Percentiles rank a stretch among this genome's conserved stretches.
phyloP scores from a whole-genome alignment of 1,284 basidiomycete species.

The Apiotrichum domesticum region DNA sequence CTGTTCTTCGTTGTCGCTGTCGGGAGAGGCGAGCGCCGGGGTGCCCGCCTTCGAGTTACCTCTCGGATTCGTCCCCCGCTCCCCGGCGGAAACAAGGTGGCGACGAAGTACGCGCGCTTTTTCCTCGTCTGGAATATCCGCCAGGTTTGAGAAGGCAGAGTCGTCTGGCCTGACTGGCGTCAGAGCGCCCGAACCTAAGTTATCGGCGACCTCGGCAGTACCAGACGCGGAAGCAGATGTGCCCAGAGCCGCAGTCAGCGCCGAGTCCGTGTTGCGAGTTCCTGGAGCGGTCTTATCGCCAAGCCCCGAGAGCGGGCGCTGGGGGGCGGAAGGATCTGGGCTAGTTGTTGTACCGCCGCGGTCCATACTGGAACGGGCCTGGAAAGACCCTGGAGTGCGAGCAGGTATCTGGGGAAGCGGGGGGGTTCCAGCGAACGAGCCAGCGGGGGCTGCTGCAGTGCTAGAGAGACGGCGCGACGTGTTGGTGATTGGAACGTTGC shows the following conservation, averaged over 20 bases:
- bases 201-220: background rate
- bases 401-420: constrained; percentile 12
- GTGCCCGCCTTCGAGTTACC: constrained; percentile 1
- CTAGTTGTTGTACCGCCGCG: background rate
- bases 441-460: background rate
- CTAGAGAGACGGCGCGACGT: background rate
- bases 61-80: constrained; percentile 48
- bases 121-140: constrained; percentile 59
- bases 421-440: constrained; percentile 9
- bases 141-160: constrained; percentile 34
- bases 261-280: background rate
- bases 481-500: background rate
- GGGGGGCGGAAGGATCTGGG: background rate
- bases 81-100: constrained; percentile 71
- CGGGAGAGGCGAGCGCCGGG: background rate
- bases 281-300: constrained; percentile 6
- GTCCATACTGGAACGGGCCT: constrained; percentile 1
- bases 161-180: constrained; percentile 22
- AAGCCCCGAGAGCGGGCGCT: background rate
- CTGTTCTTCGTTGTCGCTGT: background rate
- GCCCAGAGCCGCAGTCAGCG: constrained; percentile 11
- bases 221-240: background rate
- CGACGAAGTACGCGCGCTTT: constrained; percentile 71
- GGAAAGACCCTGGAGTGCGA: constrained; percentile 6
- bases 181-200: background rate